Percentiles rank a stretch among this genome's conserved stretches.
phyloP scores from a whole-genome alignment of 1,284 basidiomycete species.

The Rhodotorula sp. region DNA sequence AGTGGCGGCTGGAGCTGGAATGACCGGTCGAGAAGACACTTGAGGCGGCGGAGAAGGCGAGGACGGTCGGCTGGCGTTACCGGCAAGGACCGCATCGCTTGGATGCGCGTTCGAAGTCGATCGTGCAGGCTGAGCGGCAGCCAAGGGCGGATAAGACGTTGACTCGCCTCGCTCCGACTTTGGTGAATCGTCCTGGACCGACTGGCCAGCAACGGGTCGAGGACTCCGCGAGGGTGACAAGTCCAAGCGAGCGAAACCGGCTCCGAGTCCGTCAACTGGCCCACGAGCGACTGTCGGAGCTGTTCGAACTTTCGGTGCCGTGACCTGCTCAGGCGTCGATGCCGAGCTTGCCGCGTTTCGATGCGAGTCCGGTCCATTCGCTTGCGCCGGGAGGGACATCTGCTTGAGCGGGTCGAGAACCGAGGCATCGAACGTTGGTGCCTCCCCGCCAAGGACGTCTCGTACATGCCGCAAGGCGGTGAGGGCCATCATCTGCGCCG shows the following conservation, averaged over 20 bases:
- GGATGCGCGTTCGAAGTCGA: too few species aligned
- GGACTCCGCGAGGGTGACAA: neutral
- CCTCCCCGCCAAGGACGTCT: constrained; percentile 35
- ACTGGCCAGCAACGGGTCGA: too few species aligned
- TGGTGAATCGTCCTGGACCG: too few species aligned
- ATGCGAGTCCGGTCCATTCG: neutral
- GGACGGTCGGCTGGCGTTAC: too few species aligned
- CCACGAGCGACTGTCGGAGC: neutral
- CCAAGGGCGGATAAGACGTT: too few species aligned
- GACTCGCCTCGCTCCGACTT: too few species aligned
- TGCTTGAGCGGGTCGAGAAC: constrained; percentile 21
- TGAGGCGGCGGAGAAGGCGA: too few species aligned
- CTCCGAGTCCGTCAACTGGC: neutral
- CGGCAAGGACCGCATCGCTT: too few species aligned
- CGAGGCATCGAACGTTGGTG: constrained; percentile 24
- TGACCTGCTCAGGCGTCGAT: neutral
- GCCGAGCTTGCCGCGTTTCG: neutral
- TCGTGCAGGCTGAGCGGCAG: too few species aligned
- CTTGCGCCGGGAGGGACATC: neutral
- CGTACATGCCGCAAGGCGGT: constrained; percentile 37
- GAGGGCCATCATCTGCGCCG: constrained; percentile 27
- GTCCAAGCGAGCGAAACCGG: neutral
- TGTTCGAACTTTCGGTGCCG: neutral
- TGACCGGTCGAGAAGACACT: too few species aligned
- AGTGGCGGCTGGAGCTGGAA: too few species aligned